phyloP scores from a whole-genome alignment of 805 yeast genomes.

The Zygosaccharomyces lentus region DNA sequence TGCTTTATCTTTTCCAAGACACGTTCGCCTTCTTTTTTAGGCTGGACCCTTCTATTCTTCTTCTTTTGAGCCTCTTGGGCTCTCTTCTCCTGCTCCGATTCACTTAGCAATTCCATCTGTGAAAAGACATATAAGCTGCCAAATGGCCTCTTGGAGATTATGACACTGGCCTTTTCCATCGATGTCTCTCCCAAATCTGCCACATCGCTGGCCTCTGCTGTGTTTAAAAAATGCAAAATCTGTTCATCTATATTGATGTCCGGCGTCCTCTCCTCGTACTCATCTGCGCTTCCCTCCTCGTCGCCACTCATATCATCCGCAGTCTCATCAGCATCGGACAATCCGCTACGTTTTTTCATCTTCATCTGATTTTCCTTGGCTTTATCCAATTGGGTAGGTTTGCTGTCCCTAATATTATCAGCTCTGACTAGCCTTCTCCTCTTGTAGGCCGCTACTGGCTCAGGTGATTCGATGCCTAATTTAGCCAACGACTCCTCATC shows the following conservation, averaged over 20 bases:
- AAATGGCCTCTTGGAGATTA: conserved; percentile 72
- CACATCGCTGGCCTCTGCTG: conserved; percentile 68
- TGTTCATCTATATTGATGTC: conserved; percentile 53
- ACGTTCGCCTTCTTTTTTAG: conserved; percentile 64
- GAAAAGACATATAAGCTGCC: conserved; percentile 53
- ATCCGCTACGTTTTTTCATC: conserved; percentile 16
- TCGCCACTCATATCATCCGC: conserved; percentile 38
- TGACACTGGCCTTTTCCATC: conserved; percentile 56
- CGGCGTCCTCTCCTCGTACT: conserved; percentile 26
- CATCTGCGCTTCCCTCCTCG: conserved; percentile 38
- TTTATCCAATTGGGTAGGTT: conserved; percentile 33
- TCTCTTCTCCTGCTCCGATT: conserved; percentile 28
- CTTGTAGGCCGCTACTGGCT: conserved; percentile 22
- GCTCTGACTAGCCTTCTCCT: conserved; percentile 41
- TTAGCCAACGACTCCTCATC: conserved; percentile 19
- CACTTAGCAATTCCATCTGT: conserved; percentile 47
- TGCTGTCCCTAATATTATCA: conserved; percentile 25
- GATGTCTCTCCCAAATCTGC: conserved; percentile 74
- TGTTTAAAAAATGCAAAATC: conserved; percentile 71
- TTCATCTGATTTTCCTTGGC: conserved; percentile 28
- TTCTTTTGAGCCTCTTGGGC: conserved; percentile 24
- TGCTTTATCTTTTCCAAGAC: conserved; percentile 64
- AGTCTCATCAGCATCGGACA: conserved; percentile 20
- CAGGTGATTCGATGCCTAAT: conserved; percentile 13
- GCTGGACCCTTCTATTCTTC: conserved; percentile 40